Evolutionary conservation across 352 stramenopile species (phyloP), one percentile per base, ranked within the genome.

Genomic region (Discostella stelligera): DNA sequence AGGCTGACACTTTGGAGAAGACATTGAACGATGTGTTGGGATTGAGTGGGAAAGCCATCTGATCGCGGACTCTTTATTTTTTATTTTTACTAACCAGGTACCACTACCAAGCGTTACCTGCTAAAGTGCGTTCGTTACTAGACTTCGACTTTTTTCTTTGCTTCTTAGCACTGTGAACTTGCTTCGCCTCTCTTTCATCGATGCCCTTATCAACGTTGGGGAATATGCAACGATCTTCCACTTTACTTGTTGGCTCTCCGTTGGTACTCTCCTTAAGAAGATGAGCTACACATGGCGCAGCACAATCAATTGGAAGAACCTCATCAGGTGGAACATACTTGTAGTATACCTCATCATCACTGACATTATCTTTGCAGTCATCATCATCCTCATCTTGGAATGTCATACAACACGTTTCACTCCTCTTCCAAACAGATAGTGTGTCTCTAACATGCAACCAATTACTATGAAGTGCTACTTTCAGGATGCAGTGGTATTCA

Each of bases 381-480:
- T 14, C 37, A 11, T 44, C 79, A 20, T 90, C 83, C 11, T 84
- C 81, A 1, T 60, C 71, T 14, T 80, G 18, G 44, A 92, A 92
- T 20, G 78, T 91, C 56, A 96, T 95, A 65, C 95, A 94, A 66
- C 90, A 97, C 13, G 85, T 95, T 79, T 96, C 87, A 16, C 94
- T 97, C 71, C 95, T 93, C 85, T 97, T 98, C 95, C 95, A 98
- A 59, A 98, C 95, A 30, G 90, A 97, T 30, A 98, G 82, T 9
- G 94, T 94, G 74, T 97, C 94, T 44, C 95, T 91, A 30, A 95
- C 96, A 60, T 96, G 97, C 71, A 97, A 89, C 95, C 95, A 98
- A 48, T 94, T 97, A 62, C 65, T 82, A 39, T 71, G 39, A 50
- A 98, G 83, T 70, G 89, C 89, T 48, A 96, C 90, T 71, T 97